Base-by-base conservation (phyloP, 148 eudicot species). In the Fagopyrum esculentum region DNA sequence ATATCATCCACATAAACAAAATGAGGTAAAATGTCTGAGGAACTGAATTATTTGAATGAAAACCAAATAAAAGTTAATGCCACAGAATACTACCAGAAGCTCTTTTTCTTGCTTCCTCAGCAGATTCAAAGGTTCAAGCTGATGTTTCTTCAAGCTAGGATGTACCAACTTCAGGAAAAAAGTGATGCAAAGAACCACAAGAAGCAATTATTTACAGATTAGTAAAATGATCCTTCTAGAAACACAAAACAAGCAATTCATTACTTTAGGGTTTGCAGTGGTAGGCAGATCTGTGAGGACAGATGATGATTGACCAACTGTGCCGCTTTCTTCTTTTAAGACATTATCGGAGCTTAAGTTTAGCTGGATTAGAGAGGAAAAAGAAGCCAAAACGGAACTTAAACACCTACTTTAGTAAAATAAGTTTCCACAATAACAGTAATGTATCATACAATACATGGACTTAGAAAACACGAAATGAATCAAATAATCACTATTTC, bases 41-140 rank as follows among this genome's bases (percentile, higher is more conserved):
- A 26, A 72, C 44, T 72, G 54, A 9, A 71, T 35, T 35, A 35
- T 35, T 35, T 35, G 40, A 72, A 15, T 66, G 71, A 44, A 74
- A 74, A 56, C n/a, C 47, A 7, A 13, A 13, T 0, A 35, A 74
- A 74, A 54, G 19, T 52, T 51, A 2, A 16, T 17, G 48, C 16
- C 45, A 82, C 55, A 59, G n/a, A 9, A 75, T 57, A 79, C 89
- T 89, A 95, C 98, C 69, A 61, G 76, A 45, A 95, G 96, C 79
- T 92, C 91, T 77, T 77, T 82, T 74, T 89, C 92, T 85, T 92
- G 98, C 75, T 73, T 81, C 75, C 68, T 75, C 75, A 92, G 68
- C 16, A 81, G 69, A 70, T 76, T 75, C 90, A 80, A 80, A 76
- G 71, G 19, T 66, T 66, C 46, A 83, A 84, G 71, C 84, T 75